Base-by-base conservation (phyloP, 495 filamentous ascomycete species). In the Neurospora discreta region DNA sequence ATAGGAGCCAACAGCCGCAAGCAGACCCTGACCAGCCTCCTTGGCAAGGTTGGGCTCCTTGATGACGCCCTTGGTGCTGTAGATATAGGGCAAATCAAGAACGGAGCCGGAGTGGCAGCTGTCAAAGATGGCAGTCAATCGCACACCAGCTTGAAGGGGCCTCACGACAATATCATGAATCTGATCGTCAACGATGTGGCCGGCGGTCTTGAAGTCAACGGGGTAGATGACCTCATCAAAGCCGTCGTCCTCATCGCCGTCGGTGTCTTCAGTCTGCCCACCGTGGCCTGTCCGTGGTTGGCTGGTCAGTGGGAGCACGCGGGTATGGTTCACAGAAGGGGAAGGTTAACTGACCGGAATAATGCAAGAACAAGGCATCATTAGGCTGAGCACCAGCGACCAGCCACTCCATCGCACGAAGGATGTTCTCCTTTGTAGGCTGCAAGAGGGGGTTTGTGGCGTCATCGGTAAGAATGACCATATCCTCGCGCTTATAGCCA, bases 31-130 rank as follows among this genome's bases (percentile, higher is more conserved):
- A 36, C 94, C 95, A 71, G 95, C 96, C 83, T 99, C 95, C 81
- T 97, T 97, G 79, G 93, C 93, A 73, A 98, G 88, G 78, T 99
- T 97, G 71, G 95, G 95, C 83, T 98, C 95, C 82, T 99, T 99
- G 84, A 98, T 89, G n/a, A 97, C 83, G 77, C 95, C 95, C 77
- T 90, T 89, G 40, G 94, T 97, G 72, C 91, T 94, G 89, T 99
- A 99, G 79, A 98, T 87, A 84, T 98, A 99, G 13, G 95, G 95
- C 68, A 99, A 85, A 78, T 99, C 95, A 75, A 99, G 82, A n/a
- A 93, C 94, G 9, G 95, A 95, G 75, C 95, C 95, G 1, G 94
- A 97, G 82, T 99, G 95, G 84, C 95, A 99, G 38, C 92, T 96
- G 82, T 99, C 95, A 82, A 99, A 99, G 82, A 99, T 98, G 69